These are phyloP conservation scores for Persicaria tinctoria DNA, from an alignment of 148 eudicot genomes.

Conservation along the genomic window DNA sequence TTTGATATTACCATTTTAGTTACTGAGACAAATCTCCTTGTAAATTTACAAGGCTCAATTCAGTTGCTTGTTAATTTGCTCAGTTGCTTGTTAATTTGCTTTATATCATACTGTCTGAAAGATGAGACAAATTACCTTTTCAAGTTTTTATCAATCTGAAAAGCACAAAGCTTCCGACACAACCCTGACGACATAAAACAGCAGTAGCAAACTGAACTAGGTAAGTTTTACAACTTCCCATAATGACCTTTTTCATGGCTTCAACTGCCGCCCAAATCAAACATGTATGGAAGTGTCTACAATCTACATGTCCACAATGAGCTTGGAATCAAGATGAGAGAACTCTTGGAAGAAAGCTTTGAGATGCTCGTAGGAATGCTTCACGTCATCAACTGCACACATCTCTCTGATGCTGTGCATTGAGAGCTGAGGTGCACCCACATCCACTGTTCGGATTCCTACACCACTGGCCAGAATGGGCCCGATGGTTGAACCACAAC, in stretches of 20 bases:
- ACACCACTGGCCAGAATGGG: constrained; percentile 96
- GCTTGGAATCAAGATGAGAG: constrained; percentile 62
- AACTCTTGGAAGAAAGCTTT: constrained; percentile 71
- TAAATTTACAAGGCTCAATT: background rate
- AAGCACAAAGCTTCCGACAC: background rate
- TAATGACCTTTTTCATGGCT: background rate
- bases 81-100: background rate
- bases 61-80: background rate
- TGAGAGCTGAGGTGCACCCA: constrained; percentile 90
- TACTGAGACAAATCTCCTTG: background rate
- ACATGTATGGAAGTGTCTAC: constrained; percentile 12
- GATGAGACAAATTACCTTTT: background rate
- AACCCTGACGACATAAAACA: background rate
- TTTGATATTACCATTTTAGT: background rate
- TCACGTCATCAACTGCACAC: constrained; percentile 94
- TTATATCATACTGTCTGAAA: background rate
- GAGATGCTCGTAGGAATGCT: constrained; percentile 75
- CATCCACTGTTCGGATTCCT: constrained; percentile 91
- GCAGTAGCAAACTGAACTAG: background rate
- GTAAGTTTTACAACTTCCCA: background rate
- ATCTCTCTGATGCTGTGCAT: constrained; percentile 99
- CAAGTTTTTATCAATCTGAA: background rate
- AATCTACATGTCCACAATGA: constrained; percentile 50
- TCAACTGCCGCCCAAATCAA: background rate
- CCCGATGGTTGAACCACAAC: constrained; percentile 94